phyloP scores from a whole-genome alignment of 768 basidiomycete genomes.

The Tricholoma hemisulphureum region DNA sequence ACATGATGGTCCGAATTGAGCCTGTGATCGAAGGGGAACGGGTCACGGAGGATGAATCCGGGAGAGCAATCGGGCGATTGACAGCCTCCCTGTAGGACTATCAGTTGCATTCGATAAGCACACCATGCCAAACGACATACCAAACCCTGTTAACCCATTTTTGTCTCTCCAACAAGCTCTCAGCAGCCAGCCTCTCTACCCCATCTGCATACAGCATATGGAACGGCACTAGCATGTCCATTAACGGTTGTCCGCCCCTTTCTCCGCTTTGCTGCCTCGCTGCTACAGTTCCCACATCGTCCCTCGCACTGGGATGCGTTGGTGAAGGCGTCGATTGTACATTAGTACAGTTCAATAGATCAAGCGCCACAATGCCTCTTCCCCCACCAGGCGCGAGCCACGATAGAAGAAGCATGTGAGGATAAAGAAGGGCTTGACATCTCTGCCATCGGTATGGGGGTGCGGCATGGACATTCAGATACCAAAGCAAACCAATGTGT shows the following conservation, averaged over 20 bases:
- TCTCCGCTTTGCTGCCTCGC: conserved; percentile 60
- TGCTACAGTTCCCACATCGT: conserved; percentile 85
- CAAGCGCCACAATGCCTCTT: conserved; percentile 81
- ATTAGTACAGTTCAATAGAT: conserved; percentile 82
- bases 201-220: conserved; percentile 90
- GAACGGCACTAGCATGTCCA: conserved; percentile 84
- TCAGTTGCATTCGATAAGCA: background rate
- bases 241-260: conserved; percentile 46
- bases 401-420: conserved; percentile 79
- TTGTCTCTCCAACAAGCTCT: conserved; percentile 81
- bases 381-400: conserved; percentile 87
- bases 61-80: conserved; percentile 54
- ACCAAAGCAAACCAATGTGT: conserved; percentile 85
- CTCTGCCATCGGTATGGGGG: conserved; percentile 80
- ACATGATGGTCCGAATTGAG: conserved; percentile 68
- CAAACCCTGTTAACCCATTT: conserved; percentile 91
- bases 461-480: conserved; percentile 85
- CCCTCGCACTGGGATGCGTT: conserved; percentile 73
- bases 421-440: conserved; percentile 79
- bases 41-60: conserved; percentile 47
- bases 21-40: conserved; percentile 45
- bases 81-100: conserved; percentile 67
- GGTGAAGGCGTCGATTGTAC: conserved; percentile 83
- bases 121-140: conserved; percentile 43
- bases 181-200: conserved; percentile 84